These are phyloP conservation scores for Gymnopus androsaceus DNA, from an alignment of 1,284 basidiomycete species.

Conservation along the genomic window DNA sequence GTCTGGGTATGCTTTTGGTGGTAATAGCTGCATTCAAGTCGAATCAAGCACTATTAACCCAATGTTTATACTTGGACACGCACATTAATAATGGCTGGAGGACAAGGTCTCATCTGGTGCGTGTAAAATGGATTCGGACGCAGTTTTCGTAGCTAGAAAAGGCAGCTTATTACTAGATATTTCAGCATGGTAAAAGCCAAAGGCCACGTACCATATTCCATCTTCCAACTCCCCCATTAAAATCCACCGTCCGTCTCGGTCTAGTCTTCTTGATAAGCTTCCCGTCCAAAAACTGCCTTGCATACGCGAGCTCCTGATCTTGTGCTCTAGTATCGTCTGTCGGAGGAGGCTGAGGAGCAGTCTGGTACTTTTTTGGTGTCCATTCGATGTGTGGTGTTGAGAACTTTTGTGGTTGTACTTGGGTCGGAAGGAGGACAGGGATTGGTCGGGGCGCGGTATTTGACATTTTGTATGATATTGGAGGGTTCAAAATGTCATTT, in stretches of 20 bases:
- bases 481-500: neutral
- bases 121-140: constrained; percentile 74
- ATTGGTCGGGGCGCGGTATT: constrained; percentile 19
- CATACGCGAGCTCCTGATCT: constrained; percentile 77
- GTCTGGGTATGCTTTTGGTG: constrained; percentile 86
- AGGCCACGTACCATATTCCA: constrained; percentile 75
- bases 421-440: constrained; percentile 46
- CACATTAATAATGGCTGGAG: constrained; percentile 85
- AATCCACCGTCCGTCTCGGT: constrained; percentile 92
- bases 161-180: neutral
- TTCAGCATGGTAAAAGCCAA: neutral
- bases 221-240: constrained; percentile 83
- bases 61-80: constrained; percentile 31
- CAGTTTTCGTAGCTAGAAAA: constrained; percentile 65
- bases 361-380: constrained; percentile 50
- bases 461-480: neutral
- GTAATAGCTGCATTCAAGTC: constrained; percentile 68
- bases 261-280: constrained; percentile 87
- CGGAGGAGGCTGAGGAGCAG: constrained; percentile 69
- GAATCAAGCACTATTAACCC: constrained; percentile 19
- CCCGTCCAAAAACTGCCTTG: constrained; percentile 66
- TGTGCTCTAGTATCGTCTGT: constrained; percentile 72
- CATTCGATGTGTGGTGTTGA: constrained; percentile 49
- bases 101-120: constrained; percentile 78
- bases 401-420: constrained; percentile 34